Base-by-base conservation (phyloP, 192 early-diverging fungal species). In the Phlyctochytrium bullatum region DNA sequence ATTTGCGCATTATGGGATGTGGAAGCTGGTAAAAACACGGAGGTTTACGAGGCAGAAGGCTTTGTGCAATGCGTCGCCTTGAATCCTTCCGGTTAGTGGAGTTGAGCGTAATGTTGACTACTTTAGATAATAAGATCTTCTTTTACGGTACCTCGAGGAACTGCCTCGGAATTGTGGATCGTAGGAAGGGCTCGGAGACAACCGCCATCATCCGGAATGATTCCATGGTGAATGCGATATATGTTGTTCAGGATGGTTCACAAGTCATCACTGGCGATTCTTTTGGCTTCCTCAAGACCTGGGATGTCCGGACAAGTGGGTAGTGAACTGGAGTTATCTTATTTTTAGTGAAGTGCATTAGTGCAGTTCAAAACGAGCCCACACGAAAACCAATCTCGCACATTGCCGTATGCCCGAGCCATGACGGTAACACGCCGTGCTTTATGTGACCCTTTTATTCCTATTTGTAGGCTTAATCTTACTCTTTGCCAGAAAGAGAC, bases 31-130 rank as follows among this genome's bases (percentile, higher is more conserved):
- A 89, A 87, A 64, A 72, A 83, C 16, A 63, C 79, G 25, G 83
- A 82, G 34, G 85, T 81, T 3, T 90, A 80, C 62, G 86, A 89
- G 29, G 82, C 68, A 24, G 88, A 93, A 34, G 93, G 93, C 0
- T 93, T 93, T 83, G 90, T 94, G 17, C 91, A 93, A 65, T 93
- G 90, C 73, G 90, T 94, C 1, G 78, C 78, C 60, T 92, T 88
- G 71, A 82, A 88, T 71, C 88, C 86, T 16, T 69, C 76, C 73
- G 91, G 92, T 86, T 83, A 67, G 58, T 12, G 51, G 14, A 20
- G 16, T 40, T n/a, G 28, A 17, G 35, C 35, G 20, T 2, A 62
- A 59, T 2, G 40, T 14, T 29, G 23, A 23, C 36, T 34, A 51
- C 3, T 59, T 17, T 68, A 90, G 90, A 93, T 79, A 78, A 85